A percentile compares a stretch with the other conserved stretches of the same genome.
Conservation (phyloP, 164 flowering plant species). For the Magnolia sinica region DNA sequence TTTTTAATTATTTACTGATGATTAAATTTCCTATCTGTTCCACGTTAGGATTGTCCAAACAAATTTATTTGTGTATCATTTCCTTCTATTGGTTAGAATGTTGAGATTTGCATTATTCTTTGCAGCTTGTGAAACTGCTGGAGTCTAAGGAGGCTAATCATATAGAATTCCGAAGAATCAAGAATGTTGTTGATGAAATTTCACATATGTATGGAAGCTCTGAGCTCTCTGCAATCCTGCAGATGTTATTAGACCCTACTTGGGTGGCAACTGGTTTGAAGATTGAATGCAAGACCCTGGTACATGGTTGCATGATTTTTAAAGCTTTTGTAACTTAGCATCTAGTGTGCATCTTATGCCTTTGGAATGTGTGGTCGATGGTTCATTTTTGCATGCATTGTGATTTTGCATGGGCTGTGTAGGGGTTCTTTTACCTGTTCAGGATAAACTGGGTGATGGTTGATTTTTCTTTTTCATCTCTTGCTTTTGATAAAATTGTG, state of each 20-base stretch:
- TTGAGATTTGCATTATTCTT: slow-evolving; percentile 8
- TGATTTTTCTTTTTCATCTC: too few relatives aligned
- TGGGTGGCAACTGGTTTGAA: slow-evolving; percentile 90
- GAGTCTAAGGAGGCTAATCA: slow-evolving; percentile 91
- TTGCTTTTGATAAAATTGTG: too few relatives aligned
- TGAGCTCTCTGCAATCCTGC: slow-evolving; percentile 63
- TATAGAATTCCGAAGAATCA: slow-evolving; percentile 84
- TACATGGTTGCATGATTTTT: slow-evolving; percentile 30
- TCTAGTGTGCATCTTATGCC: background rate
- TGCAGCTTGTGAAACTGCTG: slow-evolving; percentile 94
- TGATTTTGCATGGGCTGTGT: too few relatives aligned
- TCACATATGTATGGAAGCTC: slow-evolving; percentile 55
- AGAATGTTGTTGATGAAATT: slow-evolving; percentile 79
- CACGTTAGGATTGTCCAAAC: too few relatives aligned
- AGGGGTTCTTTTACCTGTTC: too few relatives aligned
- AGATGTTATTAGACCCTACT: slow-evolving; percentile 73
- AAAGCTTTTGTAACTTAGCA: background rate
- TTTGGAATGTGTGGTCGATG: background rate
- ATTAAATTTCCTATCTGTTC: too few relatives aligned
- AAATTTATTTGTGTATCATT: background rate
- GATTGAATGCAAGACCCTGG: slow-evolving; percentile 70
- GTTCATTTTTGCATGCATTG: background rate
- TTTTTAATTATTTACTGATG: too few relatives aligned
- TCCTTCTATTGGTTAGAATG: background rate
- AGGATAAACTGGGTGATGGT: too few relatives aligned